Evolutionary conservation across 148 eudicot species (phyloP).

Genomic region (Dysphania ambrosioides): DNA sequence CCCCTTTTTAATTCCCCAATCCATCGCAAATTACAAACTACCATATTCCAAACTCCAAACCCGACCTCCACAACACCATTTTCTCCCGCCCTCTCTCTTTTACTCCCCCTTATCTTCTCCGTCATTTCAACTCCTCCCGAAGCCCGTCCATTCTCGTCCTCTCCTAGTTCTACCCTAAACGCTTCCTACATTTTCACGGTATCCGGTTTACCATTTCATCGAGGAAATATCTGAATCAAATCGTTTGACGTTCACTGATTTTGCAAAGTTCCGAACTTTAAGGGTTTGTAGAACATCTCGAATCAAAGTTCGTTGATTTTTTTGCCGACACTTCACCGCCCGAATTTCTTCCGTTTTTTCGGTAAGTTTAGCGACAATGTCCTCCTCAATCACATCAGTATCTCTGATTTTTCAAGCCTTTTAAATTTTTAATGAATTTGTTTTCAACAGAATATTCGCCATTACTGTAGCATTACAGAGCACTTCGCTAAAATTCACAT

Average conservation of each 20-base stretch:
- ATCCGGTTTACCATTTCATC: too few relatives aligned
- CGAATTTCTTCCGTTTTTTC: not conserved
- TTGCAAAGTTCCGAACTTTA: not conserved
- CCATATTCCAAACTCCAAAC: too few relatives aligned
- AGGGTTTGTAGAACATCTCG: not conserved
- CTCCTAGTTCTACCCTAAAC: too few relatives aligned
- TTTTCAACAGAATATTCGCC: not conserved
- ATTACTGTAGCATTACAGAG: not conserved
- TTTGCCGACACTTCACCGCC: not conserved
- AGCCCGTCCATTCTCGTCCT: not conserved
- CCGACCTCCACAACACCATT: not conserved
- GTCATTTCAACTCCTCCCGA: conserved; percentile 4
- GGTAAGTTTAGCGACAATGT: not conserved
- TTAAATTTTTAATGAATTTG: too few relatives aligned
- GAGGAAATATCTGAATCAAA: too few relatives aligned
- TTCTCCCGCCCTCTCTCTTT: not conserved
- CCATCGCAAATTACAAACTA: too few relatives aligned
- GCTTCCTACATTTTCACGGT: too few relatives aligned
- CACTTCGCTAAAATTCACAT: not conserved
- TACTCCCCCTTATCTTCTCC: not conserved
- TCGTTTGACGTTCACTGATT: not conserved
- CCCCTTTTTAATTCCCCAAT: conserved; percentile 9
- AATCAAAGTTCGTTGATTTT: conserved; percentile 3
- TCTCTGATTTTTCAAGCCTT: too few relatives aligned
- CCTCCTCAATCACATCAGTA: too few relatives aligned